Conservation (phyloP, 2,329 filamentous ascomycete species). For the Colletotrichum sp. region DNA sequence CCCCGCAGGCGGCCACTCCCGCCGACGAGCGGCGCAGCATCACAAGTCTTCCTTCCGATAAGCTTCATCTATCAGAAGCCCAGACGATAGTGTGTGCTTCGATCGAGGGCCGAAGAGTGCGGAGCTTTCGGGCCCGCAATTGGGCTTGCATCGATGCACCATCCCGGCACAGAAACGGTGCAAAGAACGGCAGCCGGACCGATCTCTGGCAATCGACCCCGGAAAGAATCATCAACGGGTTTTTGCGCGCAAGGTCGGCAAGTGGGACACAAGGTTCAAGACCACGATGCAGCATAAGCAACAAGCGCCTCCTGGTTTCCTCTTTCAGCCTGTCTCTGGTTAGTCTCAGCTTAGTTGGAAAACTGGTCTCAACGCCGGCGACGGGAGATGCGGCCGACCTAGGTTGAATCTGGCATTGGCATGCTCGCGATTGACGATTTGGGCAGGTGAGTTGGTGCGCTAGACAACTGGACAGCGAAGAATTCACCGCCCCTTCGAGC, state of each 20-base stretch:
- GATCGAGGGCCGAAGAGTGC: not conserved
- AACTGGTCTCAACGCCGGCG: not conserved
- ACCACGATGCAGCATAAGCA: not conserved
- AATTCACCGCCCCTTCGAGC: not conserved
- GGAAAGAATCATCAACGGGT: not conserved
- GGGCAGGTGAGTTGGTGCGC: not conserved
- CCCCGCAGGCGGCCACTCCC: not conserved
- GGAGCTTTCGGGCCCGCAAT: not conserved
- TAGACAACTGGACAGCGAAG: not conserved
- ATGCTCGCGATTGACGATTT: not conserved
- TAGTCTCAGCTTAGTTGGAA: not conserved
- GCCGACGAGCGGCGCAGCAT: not conserved
- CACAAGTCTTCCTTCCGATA: not conserved
- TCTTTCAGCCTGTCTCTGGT: not conserved
- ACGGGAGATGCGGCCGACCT: not conserved
- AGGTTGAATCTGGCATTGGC: not conserved
- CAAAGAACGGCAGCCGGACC: not conserved
- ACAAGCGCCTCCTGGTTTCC: not conserved
- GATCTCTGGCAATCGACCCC: not conserved
- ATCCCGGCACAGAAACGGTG: not conserved
- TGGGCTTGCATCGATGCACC: not conserved
- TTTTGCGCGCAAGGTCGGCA: not conserved
- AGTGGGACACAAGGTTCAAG: not conserved
- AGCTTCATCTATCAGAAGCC: not conserved
- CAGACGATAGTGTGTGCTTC: not conserved